Evolutionary conservation across 768 basidiomycete genomes (phyloP), one percentile per base, ranked within the genome.

Genomic region (Lactarius hatsudake): DNA sequence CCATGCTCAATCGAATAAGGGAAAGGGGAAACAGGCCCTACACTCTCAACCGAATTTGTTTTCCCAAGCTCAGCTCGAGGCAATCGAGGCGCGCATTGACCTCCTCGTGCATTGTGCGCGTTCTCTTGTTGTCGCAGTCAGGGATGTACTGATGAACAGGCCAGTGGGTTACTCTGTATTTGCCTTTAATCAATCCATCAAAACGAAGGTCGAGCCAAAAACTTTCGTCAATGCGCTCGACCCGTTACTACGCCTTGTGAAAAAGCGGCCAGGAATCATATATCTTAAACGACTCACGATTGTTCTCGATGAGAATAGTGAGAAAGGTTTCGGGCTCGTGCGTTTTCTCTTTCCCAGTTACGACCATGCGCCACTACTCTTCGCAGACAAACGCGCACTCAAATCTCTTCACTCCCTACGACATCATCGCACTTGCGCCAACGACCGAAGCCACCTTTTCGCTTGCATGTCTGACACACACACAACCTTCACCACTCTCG

Each of bases 81-180:
- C 79, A 5, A 78, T 92, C 34, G 89, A 92, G 73, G 77, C 79
- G 6, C 84, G 86, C 26, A 77, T 93, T 32, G 90, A 91, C 73
- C 73, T 90, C 42, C 83, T 93, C 48, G 79, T 88, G 42, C 89
- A 90, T 76, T 85, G 91, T 92, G 69, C 73, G 89, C 83, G 66
- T 55, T 38, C 32, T 36, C 40, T 36, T 30, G 43, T 4, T 26
- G 10, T 61, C 26, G 23, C 42, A 15, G 26, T n/a, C 23, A 42
- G 62, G 17, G 26, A 42, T n/a, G n/a, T 63, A 4, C 45, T 72
- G 72, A 63, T 73, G 59, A 28, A 28, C 61, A 23, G 59, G 38
- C 36, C 75, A 96, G 93, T 96, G 81, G 94, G 94, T 82, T 96
- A 94, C 78, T 85, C 88, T 34, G 87, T 93, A 42, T 74, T 96